These are phyloP conservation scores for Peniophora sp. DNA, from an alignment of 1,284 basidiomycete species.

Conservation along the genomic window DNA sequence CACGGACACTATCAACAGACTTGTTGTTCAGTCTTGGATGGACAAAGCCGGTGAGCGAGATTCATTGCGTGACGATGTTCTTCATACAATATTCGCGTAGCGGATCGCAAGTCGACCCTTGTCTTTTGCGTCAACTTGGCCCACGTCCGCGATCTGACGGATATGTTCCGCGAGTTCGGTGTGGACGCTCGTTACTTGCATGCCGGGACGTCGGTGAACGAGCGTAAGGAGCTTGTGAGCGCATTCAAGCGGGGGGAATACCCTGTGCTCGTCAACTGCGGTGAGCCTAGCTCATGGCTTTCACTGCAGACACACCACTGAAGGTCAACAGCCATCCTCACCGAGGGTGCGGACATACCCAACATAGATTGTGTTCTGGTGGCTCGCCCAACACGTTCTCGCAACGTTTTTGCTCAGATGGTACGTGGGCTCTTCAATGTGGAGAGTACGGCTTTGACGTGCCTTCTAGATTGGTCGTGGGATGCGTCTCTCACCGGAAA, in stretches of 20 bases:
- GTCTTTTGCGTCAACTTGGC: conserved; percentile 86
- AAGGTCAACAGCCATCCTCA: conserved; percentile 65
- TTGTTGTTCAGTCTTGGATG: conserved; percentile 77
- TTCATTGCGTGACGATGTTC: background rate
- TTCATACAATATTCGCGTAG: conserved; percentile 20
- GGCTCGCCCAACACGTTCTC: conserved; percentile 80
- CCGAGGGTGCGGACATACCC: conserved; percentile 87
- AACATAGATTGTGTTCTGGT: conserved; percentile 90
- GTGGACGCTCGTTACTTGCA: conserved; percentile 84
- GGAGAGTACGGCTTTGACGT: conserved; percentile 2
- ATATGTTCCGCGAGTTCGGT: conserved; percentile 67
- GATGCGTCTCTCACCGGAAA: conserved; percentile 76
- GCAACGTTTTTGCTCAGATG: conserved; percentile 92
- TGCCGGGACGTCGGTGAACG: conserved; percentile 56
- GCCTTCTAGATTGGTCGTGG: conserved; percentile 78
- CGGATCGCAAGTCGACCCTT: conserved; percentile 73
- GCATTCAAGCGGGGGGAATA: conserved; percentile 69
- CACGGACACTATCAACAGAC: conserved; percentile 63
- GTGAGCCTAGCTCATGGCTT: conserved; percentile 29
- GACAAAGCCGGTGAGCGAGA: conserved; percentile 60
- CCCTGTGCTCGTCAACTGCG: conserved; percentile 90
- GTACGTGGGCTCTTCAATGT: conserved; percentile 27
- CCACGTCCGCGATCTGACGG: conserved; percentile 77
- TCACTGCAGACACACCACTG: background rate
- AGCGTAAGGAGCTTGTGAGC: conserved; percentile 60